phyloP scores from a whole-genome alignment of 345 rosid species.

The Rhodamnia argentea region DNA sequence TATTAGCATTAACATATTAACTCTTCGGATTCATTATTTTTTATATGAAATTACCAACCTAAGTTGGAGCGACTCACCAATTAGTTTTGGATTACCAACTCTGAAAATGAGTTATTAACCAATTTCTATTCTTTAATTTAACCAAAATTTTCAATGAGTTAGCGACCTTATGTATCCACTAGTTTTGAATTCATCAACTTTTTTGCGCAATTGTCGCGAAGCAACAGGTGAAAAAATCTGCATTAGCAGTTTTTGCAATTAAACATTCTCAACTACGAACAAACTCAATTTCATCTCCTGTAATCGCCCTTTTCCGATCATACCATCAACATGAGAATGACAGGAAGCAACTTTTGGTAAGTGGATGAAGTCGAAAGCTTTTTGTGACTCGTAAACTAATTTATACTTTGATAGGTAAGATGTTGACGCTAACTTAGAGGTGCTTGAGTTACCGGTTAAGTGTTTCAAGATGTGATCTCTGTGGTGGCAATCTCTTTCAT shows the following conservation, averaged over 20 bases:
- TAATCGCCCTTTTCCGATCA: neutral
- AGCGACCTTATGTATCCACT: no score
- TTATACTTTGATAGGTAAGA: neutral
- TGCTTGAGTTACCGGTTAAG: neutral
- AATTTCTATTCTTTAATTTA: neutral
- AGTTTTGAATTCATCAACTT: neutral
- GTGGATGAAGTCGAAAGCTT: neutral
- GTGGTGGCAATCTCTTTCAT: neutral
- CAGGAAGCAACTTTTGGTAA: neutral
- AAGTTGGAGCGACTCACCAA: neutral
- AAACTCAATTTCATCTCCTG: neutral
- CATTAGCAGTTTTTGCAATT: neutral
- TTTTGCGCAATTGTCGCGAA: neutral
- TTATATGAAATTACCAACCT: neutral
- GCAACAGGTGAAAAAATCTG: neutral
- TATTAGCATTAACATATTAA: neutral
- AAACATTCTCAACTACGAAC: neutral
- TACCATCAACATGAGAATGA: neutral
- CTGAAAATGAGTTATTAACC: neutral
- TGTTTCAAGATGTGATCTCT: neutral
- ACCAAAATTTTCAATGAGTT: neutral
- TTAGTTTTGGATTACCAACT: neutral
- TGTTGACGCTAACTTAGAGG: neutral
- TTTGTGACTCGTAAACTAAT: neutral
- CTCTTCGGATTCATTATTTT: neutral